Conservation (phyloP, 2,329 filamentous ascomycete genomes). For the Shiraia bambusicola region DNA sequence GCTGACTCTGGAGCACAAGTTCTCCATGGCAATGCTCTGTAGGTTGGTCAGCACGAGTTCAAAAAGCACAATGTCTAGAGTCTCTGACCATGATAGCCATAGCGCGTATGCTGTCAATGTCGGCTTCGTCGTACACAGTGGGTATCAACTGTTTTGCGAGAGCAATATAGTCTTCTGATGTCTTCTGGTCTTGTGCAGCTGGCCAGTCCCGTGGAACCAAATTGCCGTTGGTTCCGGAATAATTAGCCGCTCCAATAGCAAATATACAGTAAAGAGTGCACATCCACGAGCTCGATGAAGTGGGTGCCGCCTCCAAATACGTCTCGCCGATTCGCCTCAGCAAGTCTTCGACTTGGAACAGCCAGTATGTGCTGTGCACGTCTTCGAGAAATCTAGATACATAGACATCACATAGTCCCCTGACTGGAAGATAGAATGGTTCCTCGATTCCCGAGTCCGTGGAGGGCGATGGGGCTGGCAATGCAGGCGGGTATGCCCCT, state of each 20-base stretch:
- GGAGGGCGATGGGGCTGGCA: conserved; percentile 22
- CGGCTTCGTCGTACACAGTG: conserved; percentile 39
- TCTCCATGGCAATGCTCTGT: conserved; percentile 40
- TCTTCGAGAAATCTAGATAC: conserved; percentile 38
- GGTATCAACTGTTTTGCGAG: conserved; percentile 39
- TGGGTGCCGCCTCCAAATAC: conserved; percentile 23
- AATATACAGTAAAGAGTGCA: conserved; percentile 42
- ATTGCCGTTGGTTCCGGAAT: conserved; percentile 21
- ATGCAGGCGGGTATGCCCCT: conserved; percentile 34
- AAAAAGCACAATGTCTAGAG: not conserved
- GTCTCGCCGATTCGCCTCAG: conserved; percentile 37
- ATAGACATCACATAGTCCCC: conserved; percentile 34
- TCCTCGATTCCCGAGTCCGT: conserved; percentile 21
- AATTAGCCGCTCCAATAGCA: conserved; percentile 34
- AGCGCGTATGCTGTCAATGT: conserved; percentile 41
- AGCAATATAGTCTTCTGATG: conserved; percentile 36
- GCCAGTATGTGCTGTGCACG: conserved; percentile 42
- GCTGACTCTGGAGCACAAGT: conserved; percentile 37
- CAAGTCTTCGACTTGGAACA: conserved; percentile 39
- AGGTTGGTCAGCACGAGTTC: conserved; percentile 7
- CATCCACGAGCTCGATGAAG: conserved; percentile 38
- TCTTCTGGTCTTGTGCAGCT: conserved; percentile 25
- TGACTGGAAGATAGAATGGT: conserved; percentile 32
- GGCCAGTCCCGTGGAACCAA: conserved; percentile 23
- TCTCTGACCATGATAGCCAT: conserved; percentile 37